Base-by-base conservation (phyloP, 2,329 filamentous ascomycete genomes). In the Dactylonectria estremocensis region DNA sequence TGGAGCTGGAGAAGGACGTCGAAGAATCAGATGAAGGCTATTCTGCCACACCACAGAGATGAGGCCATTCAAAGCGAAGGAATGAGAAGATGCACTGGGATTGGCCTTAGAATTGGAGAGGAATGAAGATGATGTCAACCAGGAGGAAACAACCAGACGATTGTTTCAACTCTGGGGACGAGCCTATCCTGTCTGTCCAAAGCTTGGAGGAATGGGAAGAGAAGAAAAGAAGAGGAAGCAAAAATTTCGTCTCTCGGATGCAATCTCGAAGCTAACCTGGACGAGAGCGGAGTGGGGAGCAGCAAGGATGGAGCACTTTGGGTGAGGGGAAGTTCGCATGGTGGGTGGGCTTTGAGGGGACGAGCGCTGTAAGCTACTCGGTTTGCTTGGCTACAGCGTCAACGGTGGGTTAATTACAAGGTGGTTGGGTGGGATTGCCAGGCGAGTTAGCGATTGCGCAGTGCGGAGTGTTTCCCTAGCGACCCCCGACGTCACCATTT, bases 401-500 rank as follows among this genome's bases (percentile, higher is more conserved):
- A 28, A 28, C 24, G 24, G 24, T 7, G 24, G 24, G 24, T 28
- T 28, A 28, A 28, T 28, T 28, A 28, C 24, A 28, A 28, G 24
- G 24, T 28, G 24, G 24, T 28, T 28, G 24, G 24, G 24, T 28
- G 24, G 24, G 24, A 5, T 28, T 28, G 24, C 24, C 4, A 28
- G 24, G 24, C 24, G 33, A 35, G 28, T 53, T 16, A 20, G 40
- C 48, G 54, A 64, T 59, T 31, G 33, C 31, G 24, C 31, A 18
- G 54, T 28, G 53, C 67, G 46, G 35, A 24, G 43, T 69, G 76
- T 78, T 78, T 76, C 75, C 75, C 72, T 64, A 74, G 75, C 76
- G 75, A 77, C 75, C 61, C 56, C 49, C 69, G 69, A 75, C 74
- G 74, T 77, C 76, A 77, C 74, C 50, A 57, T 52, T 59, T 57